Conservation (phyloP, 352 stramenopile species). For the Phytophthora quininea region DNA sequence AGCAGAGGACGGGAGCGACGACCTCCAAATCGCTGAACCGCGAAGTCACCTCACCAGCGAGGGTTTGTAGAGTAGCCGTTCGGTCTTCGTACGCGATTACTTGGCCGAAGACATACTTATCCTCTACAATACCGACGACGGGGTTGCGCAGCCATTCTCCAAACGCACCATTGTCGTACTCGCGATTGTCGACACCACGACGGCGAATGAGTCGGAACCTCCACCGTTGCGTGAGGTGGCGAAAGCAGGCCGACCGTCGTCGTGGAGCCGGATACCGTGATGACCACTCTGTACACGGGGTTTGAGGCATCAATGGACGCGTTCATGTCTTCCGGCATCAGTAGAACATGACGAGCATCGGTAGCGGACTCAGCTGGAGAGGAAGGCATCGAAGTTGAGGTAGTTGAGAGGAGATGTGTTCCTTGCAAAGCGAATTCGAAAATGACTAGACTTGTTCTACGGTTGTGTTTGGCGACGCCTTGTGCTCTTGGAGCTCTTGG, state of each 20-base stretch:
- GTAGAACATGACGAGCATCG: neutral
- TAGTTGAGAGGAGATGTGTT: neutral
- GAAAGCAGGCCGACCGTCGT: neutral
- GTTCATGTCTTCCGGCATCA: slow-evolving; percentile 4
- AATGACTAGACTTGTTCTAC: neutral
- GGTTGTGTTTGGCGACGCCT: neutral
- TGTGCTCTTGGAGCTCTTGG: neutral
- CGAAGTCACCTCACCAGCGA: neutral
- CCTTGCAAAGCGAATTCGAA: neutral
- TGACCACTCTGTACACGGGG: neutral
- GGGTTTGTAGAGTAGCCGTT: neutral
- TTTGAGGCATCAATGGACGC: neutral
- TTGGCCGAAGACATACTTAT: neutral
- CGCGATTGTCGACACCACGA: neutral
- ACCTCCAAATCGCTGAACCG: neutral
- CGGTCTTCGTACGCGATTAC: neutral
- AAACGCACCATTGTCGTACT: neutral
- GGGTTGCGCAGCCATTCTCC: slow-evolving; percentile 7
- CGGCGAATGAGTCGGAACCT: neutral
- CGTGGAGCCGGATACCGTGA: neutral
- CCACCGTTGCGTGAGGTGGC: neutral
- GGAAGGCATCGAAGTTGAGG: neutral
- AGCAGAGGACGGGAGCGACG: slow-evolving; percentile 7
- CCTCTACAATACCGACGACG: neutral
- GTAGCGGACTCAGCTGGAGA: neutral